phyloP scores from a whole-genome alignment of 2,329 filamentous ascomycete genomes.

The Phaeophleospora eucalypticola region DNA sequence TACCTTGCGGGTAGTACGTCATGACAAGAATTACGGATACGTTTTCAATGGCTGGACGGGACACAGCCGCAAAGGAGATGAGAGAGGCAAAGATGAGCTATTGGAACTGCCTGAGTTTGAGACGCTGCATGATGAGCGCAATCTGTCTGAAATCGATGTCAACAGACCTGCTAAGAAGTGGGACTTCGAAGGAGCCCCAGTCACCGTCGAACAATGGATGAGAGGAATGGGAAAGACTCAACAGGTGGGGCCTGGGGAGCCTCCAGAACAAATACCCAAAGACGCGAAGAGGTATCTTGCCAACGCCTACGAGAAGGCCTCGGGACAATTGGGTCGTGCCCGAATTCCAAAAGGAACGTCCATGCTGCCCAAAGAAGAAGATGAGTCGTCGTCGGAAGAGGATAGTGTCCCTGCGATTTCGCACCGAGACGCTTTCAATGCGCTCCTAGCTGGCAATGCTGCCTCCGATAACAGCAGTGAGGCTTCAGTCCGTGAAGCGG shows the following conservation, averaged over 20 bases:
- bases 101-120: constrained; percentile 12
- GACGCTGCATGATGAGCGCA: constrained; percentile 6
- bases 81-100: background rate
- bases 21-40: constrained; percentile 8
- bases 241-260: constrained; percentile 13
- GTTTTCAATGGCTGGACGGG: constrained; percentile 26
- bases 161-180: constrained; percentile 3
- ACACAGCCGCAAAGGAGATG: background rate
- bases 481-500: background rate
- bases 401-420: too few species aligned
- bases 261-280: constrained; percentile 17
- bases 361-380: too few species aligned
- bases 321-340: background rate
- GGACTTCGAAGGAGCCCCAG: constrained; percentile 13
- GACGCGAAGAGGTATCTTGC: constrained; percentile 12
- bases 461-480: background rate
- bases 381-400: background rate
- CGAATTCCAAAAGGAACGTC: too few species aligned
- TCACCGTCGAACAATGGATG: constrained; percentile 23
- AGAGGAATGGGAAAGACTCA: constrained; percentile 21
- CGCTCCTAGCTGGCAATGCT: background rate
- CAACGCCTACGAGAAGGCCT: too few species aligned
- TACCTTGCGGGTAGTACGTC: constrained; percentile 20
- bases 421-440: background rate
- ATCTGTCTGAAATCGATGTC: background rate